These are phyloP conservation scores for Pyrus hybrid DNA, from an alignment of 331 rosid species.

Conservation along the genomic window DNA sequence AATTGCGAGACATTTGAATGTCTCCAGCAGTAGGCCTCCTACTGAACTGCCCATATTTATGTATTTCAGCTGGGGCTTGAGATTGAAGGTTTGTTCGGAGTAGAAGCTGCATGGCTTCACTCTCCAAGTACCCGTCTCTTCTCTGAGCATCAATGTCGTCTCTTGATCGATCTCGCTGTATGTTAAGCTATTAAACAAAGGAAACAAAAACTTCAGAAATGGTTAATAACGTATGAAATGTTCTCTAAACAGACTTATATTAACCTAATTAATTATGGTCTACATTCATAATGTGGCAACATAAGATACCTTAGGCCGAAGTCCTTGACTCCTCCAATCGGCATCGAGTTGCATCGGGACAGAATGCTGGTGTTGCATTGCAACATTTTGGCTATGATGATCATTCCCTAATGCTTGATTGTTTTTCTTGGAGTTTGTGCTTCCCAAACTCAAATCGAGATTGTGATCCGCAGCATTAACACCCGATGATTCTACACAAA, in stretches of 20 bases:
- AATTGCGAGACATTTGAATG: slow-evolving; percentile 32
- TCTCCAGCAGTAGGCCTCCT: slow-evolving; percentile 28
- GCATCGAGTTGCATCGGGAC: slow-evolving; percentile 28
- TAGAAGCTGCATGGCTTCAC: slow-evolving; percentile 44
- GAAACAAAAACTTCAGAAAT: not conserved
- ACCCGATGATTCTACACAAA: slow-evolving; percentile 44
- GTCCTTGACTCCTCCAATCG: slow-evolving; percentile 56
- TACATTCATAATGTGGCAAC: too few species aligned
- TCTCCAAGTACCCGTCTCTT: slow-evolving; percentile 46
- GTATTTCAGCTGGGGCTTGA: slow-evolving; percentile 33
- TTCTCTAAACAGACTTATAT: not conserved
- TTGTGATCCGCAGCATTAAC: slow-evolving; percentile 42
- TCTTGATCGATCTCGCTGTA: slow-evolving; percentile 26
- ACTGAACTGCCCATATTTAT: slow-evolving; percentile 39
- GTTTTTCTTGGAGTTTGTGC: slow-evolving; percentile 42
- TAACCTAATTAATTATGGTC: too few species aligned
- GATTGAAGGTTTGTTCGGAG: slow-evolving; percentile 53
- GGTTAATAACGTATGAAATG: not conserved
- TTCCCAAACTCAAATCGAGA: slow-evolving; percentile 86
- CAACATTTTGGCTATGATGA: slow-evolving; percentile 11
- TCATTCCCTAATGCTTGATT: slow-evolving; percentile 18
- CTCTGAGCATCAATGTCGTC: slow-evolving; percentile 24
- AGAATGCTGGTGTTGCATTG: slow-evolving; percentile 28
- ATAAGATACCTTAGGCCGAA: slow-evolving; percentile 5
- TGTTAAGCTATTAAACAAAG: slow-evolving; percentile 13